Conservation (phyloP, 2,329 filamentous ascomycete genomes). For the Eurotiales sp. region DNA sequence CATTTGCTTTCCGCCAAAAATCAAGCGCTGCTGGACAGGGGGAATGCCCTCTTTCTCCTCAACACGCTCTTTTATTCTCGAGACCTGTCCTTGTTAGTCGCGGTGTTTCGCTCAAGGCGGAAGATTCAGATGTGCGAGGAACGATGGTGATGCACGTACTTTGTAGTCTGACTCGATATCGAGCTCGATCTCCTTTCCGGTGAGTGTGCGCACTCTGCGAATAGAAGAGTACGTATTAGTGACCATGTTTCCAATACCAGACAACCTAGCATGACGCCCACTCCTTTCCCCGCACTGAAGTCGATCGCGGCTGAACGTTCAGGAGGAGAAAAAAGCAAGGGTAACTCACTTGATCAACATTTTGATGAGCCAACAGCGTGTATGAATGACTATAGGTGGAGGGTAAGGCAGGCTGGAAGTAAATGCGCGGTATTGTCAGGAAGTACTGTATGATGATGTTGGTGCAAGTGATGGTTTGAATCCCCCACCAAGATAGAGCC, state of each 20-base stretch:
- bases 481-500: background rate
- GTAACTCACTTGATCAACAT: slow-evolving; percentile 51
- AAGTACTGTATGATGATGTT: too few species aligned
- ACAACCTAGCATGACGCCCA: slow-evolving; percentile 4
- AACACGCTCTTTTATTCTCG: slow-evolving; percentile 96
- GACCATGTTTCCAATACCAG: slow-evolving; percentile 4
- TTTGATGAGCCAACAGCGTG: slow-evolving; percentile 26
- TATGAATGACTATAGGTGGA: background rate
- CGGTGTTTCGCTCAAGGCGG: background rate
- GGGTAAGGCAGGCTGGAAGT: background rate
- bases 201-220: slow-evolving; percentile 86
- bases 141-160: slow-evolving; percentile 47
- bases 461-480: background rate
- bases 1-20: slow-evolving; percentile 98
- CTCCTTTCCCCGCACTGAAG: slow-evolving; percentile 11
- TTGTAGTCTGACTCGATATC: slow-evolving; percentile 94
- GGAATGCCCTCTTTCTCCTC: slow-evolving; percentile 99
- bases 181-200: slow-evolving; percentile 97
- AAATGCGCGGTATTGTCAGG: too few species aligned
- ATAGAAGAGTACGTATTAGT: slow-evolving; percentile 5
- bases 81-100: slow-evolving; percentile 57
- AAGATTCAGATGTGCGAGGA: background rate
- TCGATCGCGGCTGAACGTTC: background rate
- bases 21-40: slow-evolving; percentile 91
- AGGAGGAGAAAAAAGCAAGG: background rate